phyloP scores from a whole-genome alignment of 2,329 filamentous ascomycete genomes.

The Capronia epimyces region DNA sequence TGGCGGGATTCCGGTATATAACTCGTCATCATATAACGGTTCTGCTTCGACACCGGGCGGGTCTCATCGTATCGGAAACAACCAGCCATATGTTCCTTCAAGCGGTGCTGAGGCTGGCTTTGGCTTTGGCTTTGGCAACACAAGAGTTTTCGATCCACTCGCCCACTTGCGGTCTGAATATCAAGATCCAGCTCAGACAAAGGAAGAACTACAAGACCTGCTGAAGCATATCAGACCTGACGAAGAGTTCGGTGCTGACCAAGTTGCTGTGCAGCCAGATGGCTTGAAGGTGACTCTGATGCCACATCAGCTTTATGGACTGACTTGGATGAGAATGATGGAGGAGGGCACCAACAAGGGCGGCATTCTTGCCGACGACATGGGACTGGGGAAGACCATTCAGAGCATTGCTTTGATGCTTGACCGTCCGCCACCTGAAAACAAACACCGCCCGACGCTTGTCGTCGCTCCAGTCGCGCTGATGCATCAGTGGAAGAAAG shows the following conservation, averaged over 20 bases:
- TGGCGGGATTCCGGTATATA: constrained; percentile 22
- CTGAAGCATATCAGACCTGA: constrained; percentile 70
- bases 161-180: background rate
- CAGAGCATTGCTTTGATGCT: constrained; percentile 75
- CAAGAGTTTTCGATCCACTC: no score
- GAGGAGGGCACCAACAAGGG: constrained; percentile 67
- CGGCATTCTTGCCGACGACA: constrained; percentile 72
- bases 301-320: constrained; percentile 72
- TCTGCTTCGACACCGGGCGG: background rate
- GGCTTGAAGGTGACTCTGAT: constrained; percentile 66
- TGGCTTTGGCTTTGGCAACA: background rate
- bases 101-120: background rate
- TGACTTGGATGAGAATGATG: constrained; percentile 70
- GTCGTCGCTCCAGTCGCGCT: constrained; percentile 76
- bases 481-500: constrained; percentile 76
- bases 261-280: constrained; percentile 51
- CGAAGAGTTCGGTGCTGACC: constrained; percentile 58
- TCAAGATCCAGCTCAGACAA: constrained; percentile 47
- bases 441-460: constrained; percentile 65
- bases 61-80: background rate
- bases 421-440: constrained; percentile 56
- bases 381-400: constrained; percentile 81
- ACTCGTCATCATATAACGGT: background rate
- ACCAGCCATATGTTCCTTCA: background rate
- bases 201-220: constrained; percentile 65